Evolutionary conservation across 2,329 filamentous ascomycete species (phyloP), one percentile per base, ranked within the genome.

Genomic region (Pseudodiploospora longispora): DNA sequence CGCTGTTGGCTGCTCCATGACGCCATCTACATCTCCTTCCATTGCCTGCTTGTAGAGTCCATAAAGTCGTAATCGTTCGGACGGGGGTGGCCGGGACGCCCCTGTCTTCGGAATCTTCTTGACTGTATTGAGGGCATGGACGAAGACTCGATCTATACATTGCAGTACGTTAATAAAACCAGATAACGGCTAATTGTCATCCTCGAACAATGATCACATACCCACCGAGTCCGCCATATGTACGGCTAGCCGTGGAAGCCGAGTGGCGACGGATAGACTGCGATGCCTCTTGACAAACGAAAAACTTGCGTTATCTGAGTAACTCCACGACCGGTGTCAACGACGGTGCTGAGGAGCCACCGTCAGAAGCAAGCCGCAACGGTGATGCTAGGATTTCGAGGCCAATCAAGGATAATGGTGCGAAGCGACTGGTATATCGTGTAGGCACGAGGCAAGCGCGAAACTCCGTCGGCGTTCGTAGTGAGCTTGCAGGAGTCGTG

Each of bases 31-130:
- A 65, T 98, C 88, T 40, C 93, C 93, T 71, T 98, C 90, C 93
- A 97, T 97, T 50, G 89, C 89, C 67, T 98, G 93, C 64, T 98
- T 98, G 72, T 98, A 98, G 53, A 98, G 76, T 52, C 93, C 93
- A 83, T 98, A 98, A 50, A 98, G 84, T 47, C 86, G 85, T 55
- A 98, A 75, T 46, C 93, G 84, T 59, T 94, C 90, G 49, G 77
- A 72, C 2, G 89, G 80, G 39, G 93, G 93, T 38, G 93, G 93
- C 50, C 93, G 85, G 50, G 87, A 82, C 42, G 88, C 88, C 51
- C 93, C 91, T 12, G 90, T 95, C 60, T 93, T 91, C 55, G 87
- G 87, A 56, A 98, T 94, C 68, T 94, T 94, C 68, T 96, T 96
- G 58, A 98, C 91, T 27, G 93, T 97, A 70, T 95, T 96, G 66